A percentile compares a stretch with the other conserved stretches of the same genome.
phyloP scores from a whole-genome alignment of 257 asterid species.

The Scutellaria galericulata region DNA sequence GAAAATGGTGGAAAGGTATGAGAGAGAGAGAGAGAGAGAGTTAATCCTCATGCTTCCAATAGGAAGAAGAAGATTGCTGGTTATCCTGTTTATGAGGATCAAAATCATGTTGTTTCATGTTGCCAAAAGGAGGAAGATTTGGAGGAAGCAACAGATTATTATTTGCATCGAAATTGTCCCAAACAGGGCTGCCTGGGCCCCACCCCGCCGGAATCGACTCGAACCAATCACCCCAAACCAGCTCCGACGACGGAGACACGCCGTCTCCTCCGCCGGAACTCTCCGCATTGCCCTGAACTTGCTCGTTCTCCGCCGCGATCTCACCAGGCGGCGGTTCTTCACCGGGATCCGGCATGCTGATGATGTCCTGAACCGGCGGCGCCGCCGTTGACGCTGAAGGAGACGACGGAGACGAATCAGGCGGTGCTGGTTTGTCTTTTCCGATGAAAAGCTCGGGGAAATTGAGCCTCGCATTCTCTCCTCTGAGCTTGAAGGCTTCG shows the following conservation, averaged over 20 bases:
- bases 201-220: slow-evolving; percentile 73
- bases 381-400: slow-evolving; percentile 19
- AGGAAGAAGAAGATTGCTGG: slow-evolving; percentile 44
- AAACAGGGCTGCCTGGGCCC: slow-evolving; percentile 89
- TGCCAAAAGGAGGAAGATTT: slow-evolving; percentile 67
- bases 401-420: slow-evolving; percentile 30
- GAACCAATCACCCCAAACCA: slow-evolving; percentile 88
- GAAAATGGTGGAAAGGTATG: background rate
- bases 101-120: slow-evolving; percentile 44
- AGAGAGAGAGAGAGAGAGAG: background rate
- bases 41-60: slow-evolving; percentile 51
- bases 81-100: slow-evolving; percentile 48
- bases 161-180: slow-evolving; percentile 78
- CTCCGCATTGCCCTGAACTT: slow-evolving; percentile 40
- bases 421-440: slow-evolving; percentile 35
- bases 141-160: slow-evolving; percentile 66
- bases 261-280: slow-evolving; percentile 5
- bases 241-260: slow-evolving; percentile 51
- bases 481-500: slow-evolving; percentile 82
- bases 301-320: slow-evolving; percentile 36
- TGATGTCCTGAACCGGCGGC: slow-evolving; percentile 1
- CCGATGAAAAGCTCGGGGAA: slow-evolving; percentile 80
- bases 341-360: background rate
- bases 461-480: slow-evolving; percentile 85
- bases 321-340: slow-evolving; percentile 34